These are phyloP conservation scores for Cubamyces lactineus DNA, from an alignment of 768 basidiomycete species.

Conservation along the genomic window DNA sequence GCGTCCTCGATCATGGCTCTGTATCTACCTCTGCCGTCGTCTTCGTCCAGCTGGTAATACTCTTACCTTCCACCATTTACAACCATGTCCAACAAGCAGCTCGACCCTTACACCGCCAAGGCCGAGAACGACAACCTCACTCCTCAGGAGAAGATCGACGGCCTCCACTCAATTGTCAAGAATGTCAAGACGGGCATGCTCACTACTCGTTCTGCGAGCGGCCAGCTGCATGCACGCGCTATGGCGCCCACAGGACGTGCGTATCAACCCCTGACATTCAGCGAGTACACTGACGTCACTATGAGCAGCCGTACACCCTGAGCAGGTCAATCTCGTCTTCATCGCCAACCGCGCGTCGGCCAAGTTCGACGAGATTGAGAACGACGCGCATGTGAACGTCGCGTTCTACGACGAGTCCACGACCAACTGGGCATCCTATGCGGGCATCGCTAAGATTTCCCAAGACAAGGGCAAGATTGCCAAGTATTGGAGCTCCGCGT, in stretches of 20 bases:
- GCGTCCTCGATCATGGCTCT: neutral
- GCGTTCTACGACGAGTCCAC: slow-evolving; percentile 70
- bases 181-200: slow-evolving; percentile 73
- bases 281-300: neutral
- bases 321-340: slow-evolving; percentile 63
- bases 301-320: slow-evolving; percentile 45
- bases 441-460: slow-evolving; percentile 69
- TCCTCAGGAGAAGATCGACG: slow-evolving; percentile 67
- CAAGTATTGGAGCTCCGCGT: slow-evolving; percentile 59
- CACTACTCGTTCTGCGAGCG: slow-evolving; percentile 68
- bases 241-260: slow-evolving; percentile 76
- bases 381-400: slow-evolving; percentile 80
- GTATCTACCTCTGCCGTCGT: neutral
- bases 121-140: slow-evolving; percentile 61
- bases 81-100: slow-evolving; percentile 39
- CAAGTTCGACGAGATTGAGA: slow-evolving; percentile 78
- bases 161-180: slow-evolving; percentile 70
- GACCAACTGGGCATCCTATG: slow-evolving; percentile 81
- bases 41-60: neutral
- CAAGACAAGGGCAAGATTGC: slow-evolving; percentile 66
- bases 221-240: slow-evolving; percentile 75
- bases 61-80: neutral
- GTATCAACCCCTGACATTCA: too few species aligned
- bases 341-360: slow-evolving; percentile 72
- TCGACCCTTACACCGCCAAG: slow-evolving; percentile 76